Evolutionary conservation across 306 rosid genomes (phyloP), one percentile per base, ranked within the genome.

Genomic region (barrel medic (Medicago truncatula)): DNA sequence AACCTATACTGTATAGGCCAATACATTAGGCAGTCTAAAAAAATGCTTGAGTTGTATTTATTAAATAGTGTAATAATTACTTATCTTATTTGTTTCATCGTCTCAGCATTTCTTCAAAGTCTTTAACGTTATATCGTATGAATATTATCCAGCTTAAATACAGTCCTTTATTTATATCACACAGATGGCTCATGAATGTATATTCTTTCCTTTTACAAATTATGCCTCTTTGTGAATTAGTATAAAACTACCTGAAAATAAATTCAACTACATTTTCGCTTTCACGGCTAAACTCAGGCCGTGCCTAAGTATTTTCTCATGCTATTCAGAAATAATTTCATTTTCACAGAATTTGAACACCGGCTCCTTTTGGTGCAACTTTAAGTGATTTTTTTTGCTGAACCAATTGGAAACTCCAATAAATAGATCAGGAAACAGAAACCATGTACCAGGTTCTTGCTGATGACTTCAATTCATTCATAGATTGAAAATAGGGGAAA

Each of bases 231-330:
- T 40, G 49, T 71, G 65, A 53, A 20, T 68, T 16, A n/a, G 52
- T 28, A 38, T 53, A 40, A 56, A 50, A 39, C 47, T 46, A 21
- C 2, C 14, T 36, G 54, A 63, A 67, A 65, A 34, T 66, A 74
- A 57, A 69, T 47, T 52, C 72, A 46, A 67, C 38, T 7, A 47
- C 64, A 61, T 75, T 50, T 68, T 46, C 60, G 20, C 59, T 61
- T 67, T 76, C 75, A 47, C 60, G 50, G 57, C 80, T 25, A 40
- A 67, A 76, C 47, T 53, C 34, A 12, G 36, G 59, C 59, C 50
- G 39, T 38, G 58, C 60, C 66, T 61, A 25, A 39, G n/a, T 60
- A 50, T 38, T 61, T 80, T 80, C 38, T 75, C 67, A 14, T 53
- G 54, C 43, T 62, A 25, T 41, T 13, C 31, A 23, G 67, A 60